Percentiles rank a stretch among this genome's conserved stretches.
Evolutionary conservation across 139 green algal genomes (phyloP).

Genomic region (Micractinium conductrix): DNA sequence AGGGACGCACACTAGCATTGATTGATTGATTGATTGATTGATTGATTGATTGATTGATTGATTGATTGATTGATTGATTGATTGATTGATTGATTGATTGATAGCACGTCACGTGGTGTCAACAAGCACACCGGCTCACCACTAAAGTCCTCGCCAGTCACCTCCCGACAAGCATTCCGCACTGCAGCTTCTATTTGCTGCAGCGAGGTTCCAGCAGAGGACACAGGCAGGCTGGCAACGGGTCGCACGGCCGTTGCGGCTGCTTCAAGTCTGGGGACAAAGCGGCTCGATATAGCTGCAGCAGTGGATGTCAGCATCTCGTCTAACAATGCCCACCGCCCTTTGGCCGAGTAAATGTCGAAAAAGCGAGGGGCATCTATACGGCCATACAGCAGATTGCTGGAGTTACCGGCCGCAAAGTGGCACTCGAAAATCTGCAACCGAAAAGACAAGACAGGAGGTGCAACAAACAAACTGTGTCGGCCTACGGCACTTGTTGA

Average conservation of each 20-base stretch:
- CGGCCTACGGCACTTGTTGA: no score
- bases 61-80: no score
- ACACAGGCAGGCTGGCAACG: background rate
- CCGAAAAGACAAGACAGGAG: no score
- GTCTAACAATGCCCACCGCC: conserved; percentile 38
- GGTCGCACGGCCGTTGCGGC: no score
- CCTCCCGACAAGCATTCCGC: background rate
- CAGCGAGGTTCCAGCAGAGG: background rate
- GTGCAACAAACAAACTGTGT: no score
- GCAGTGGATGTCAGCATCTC: background rate
- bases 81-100: no score
- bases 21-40: no score
- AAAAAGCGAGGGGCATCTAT: conserved; percentile 33
- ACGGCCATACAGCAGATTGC: conserved; percentile 24
- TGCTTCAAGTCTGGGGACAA: no score
- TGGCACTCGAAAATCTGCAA: background rate
- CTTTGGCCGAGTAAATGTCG: conserved; percentile 37
- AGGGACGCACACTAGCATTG: no score
- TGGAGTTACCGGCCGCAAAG: background rate
- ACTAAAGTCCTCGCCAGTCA: background rate
- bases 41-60: no score
- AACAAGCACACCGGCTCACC: background rate
- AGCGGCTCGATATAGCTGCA: no score
- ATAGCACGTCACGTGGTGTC: no score
- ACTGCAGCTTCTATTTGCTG: background rate